Conservation (phyloP, 352 stramenopile genomes). For the Pythium rishiriense region DNA sequence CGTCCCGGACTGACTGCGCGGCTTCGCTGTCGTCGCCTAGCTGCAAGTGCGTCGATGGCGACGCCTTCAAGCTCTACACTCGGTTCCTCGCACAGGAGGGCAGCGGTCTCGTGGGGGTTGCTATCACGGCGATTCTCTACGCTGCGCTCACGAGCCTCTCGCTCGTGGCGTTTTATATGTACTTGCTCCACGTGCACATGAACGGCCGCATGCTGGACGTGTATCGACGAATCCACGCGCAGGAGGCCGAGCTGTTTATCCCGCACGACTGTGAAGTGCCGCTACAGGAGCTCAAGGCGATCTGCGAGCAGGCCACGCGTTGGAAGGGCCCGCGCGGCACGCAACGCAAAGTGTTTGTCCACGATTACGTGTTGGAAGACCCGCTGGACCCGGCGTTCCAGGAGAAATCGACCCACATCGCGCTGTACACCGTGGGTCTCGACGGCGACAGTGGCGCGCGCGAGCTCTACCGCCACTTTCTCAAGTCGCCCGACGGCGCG, state of each 20-base stretch:
- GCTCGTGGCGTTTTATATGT: slow-evolving; percentile 64
- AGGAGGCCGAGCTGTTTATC: slow-evolving; percentile 78
- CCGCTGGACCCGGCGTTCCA: slow-evolving; percentile 60
- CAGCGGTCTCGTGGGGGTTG: slow-evolving; percentile 75
- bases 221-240: slow-evolving; percentile 75
- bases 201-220: slow-evolving; percentile 90
- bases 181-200: slow-evolving; percentile 88
- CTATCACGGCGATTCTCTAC: slow-evolving; percentile 82
- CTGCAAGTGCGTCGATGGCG: slow-evolving; percentile 74
- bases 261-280: slow-evolving; percentile 89
- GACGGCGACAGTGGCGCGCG: slow-evolving; percentile 31
- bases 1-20: slow-evolving; percentile 37
- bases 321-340: slow-evolving; percentile 64
- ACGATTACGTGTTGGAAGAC: slow-evolving; percentile 78
- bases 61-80: slow-evolving; percentile 89
- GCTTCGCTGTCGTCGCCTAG: slow-evolving; percentile 38
- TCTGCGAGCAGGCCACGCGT: slow-evolving; percentile 57
- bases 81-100: slow-evolving; percentile 74
- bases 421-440: slow-evolving; percentile 78
- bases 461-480: slow-evolving; percentile 86
- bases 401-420: slow-evolving; percentile 75
- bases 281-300: slow-evolving; percentile 61
- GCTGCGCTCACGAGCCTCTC: slow-evolving; percentile 54
- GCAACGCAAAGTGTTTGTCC: slow-evolving; percentile 77
- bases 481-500: slow-evolving; percentile 78